These are phyloP conservation scores for Epichloe sp. DNA, from an alignment of 2,329 filamentous ascomycete genomes.

Conservation along the genomic window DNA sequence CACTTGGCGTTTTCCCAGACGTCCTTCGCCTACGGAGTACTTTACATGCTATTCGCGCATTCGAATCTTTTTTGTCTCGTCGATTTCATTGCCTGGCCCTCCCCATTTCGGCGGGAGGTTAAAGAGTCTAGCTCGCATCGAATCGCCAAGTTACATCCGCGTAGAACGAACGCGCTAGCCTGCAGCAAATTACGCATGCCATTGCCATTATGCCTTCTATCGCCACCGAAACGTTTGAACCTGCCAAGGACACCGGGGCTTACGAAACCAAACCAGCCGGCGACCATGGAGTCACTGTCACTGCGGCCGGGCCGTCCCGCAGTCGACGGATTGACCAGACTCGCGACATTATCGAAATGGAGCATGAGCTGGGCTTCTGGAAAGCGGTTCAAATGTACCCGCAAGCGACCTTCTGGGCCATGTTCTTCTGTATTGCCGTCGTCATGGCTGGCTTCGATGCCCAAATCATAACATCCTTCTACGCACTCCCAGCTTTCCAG, in stretches of 20 bases:
- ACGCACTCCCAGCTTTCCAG: constrained; percentile 20
- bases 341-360: constrained; percentile 11
- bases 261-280: background rate
- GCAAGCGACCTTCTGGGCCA: constrained; percentile 17
- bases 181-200: no score
- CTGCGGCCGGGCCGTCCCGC: constrained; percentile 1
- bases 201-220: background rate
- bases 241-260: background rate
- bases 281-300: background rate
- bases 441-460: constrained; percentile 22
- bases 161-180: no score
- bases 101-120: no score
- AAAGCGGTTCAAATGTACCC: constrained; percentile 26
- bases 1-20: no score
- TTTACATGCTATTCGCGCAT: no score
- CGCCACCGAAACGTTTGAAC: background rate
- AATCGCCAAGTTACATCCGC: no score
- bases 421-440: constrained; percentile 17
- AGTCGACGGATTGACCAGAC: constrained; percentile 11
- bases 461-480: constrained; percentile 26
- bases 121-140: no score
- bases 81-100: no score
- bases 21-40: no score
- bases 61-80: no score
- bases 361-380: constrained; percentile 15